phyloP scores from a whole-genome alignment of 148 eudicot genomes.

The Camellia lanceoleosa region DNA sequence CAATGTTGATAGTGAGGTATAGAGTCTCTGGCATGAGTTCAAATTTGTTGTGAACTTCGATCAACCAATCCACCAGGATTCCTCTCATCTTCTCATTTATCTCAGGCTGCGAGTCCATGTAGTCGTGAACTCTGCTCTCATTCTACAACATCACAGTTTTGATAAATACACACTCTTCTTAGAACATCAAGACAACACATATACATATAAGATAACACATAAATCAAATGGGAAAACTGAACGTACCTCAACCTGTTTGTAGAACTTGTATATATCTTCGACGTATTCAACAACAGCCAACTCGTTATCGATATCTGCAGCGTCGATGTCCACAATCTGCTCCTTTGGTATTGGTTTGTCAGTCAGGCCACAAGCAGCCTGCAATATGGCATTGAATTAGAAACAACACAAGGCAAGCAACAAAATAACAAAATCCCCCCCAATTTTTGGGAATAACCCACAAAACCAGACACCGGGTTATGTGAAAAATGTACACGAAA shows the following conservation, averaged over 20 bases:
- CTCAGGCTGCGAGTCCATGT: constrained; percentile 52
- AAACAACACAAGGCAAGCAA: too few species aligned
- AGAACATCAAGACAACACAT: too few species aligned
- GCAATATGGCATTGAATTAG: not conserved
- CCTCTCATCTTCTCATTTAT: constrained; percentile 56
- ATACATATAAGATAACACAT: not conserved
- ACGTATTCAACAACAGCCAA: constrained; percentile 60
- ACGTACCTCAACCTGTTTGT: constrained; percentile 52
- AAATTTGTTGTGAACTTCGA: constrained; percentile 58
- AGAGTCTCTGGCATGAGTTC: constrained; percentile 58
- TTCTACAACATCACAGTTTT: constrained; percentile 22
- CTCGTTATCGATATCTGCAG: constrained; percentile 52
- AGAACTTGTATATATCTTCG: constrained; percentile 62
- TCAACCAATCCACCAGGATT: constrained; percentile 59
- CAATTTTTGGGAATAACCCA: too few species aligned
- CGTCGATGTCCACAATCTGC: constrained; percentile 47
- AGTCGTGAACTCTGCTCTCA: constrained; percentile 39
- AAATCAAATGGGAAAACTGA: not conserved
- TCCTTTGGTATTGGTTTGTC: constrained; percentile 35
- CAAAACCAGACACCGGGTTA: too few species aligned
- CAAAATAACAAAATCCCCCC: not conserved
- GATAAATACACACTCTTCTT: too few species aligned
- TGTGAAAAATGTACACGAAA: too few species aligned
- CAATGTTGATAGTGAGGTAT: constrained; percentile 51
- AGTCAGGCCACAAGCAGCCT: constrained; percentile 48